Base-by-base conservation (phyloP, 2,329 filamentous ascomycete species). In the Herpotrichia juniperi region DNA sequence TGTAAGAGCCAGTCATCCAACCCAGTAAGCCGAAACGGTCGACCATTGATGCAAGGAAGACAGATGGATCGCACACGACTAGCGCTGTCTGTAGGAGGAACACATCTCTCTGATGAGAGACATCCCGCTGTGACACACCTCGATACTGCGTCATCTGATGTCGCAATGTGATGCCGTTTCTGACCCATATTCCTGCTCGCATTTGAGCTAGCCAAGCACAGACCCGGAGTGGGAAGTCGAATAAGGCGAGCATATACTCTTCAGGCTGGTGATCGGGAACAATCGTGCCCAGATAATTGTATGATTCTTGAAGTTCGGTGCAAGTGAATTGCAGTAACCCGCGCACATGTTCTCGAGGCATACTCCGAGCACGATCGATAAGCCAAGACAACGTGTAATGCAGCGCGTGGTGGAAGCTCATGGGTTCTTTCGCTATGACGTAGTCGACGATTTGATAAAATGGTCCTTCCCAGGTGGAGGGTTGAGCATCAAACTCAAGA, bases 181-280 rank as follows among this genome's bases (percentile, higher is more conserved):
- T 87, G 57, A 99, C 93, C 94, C 96, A 99, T 87, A 97, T 96
- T 46, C 92, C 91, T 16, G 93, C 92, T 73, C 96, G 96, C 86
- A 99, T 97, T 77, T 99, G 96, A 5, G 94, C 90, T 26, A 99
- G 80, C 94, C 94, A 99, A 17, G 91, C 92, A 70, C 92, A 97
- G 0, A 97, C 93, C 46, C 96, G 85, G 3, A 99, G 80, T 0
- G 96, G 93, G 64, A 91, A 96, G 72, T 99, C 94, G 66, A 99
- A 96, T 46, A 92, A 85, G 1, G 90, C 88, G 71, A 96, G 87
- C 19, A 96, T 79, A 65, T 93, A 87, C 69, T 96, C 91, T 63
- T 96, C 90, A 0, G 88, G 77, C 0, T 78, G 79, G 57, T 84
- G 82, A 14, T 85, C 80, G 19, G 82, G 81, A 48, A 81, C 81